A percentile compares a stretch with the other conserved stretches of the same genome.
Conservation (phyloP, 306 rosid species). For the Dryas octopetala region DNA sequence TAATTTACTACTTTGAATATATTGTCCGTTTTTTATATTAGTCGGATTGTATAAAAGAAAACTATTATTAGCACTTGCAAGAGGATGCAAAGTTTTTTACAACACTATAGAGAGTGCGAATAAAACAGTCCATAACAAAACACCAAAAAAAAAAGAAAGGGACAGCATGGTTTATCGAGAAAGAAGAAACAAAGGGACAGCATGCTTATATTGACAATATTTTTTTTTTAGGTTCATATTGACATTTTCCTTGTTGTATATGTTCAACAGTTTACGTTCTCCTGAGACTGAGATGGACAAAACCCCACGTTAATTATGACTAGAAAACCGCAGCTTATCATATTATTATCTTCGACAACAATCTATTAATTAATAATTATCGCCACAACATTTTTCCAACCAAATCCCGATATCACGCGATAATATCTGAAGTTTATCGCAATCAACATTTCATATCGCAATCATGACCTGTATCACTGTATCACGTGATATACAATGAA, state of each 20-base stretch:
- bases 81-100: no score
- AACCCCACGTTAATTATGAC: conserved; percentile 11
- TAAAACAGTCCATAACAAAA: background rate
- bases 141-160: no score
- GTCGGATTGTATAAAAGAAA: no score
- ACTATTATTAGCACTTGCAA: no score
- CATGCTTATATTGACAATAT: conserved; percentile 5
- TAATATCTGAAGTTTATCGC: background rate
- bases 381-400: background rate
- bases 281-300: conserved; percentile 3
- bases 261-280: conserved; percentile 1
- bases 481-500: conserved; percentile 52
- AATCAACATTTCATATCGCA: conserved; percentile 31
- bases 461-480: conserved; percentile 37
- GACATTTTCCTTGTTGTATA: conserved; percentile 4
- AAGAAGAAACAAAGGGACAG: background rate
- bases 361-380: conserved; percentile 17
- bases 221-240: background rate
- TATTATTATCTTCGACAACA: conserved; percentile 12
- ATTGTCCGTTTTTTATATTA: no score
- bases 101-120: no score
- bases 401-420: conserved; percentile 7
- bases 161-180: background rate
- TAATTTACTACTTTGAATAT: no score
- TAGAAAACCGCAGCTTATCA: background rate